Percentiles rank a stretch among this genome's conserved stretches.
phyloP scores from a whole-genome alignment of 176 grass and related monocot species.

The Musa schizocarpa region DNA sequence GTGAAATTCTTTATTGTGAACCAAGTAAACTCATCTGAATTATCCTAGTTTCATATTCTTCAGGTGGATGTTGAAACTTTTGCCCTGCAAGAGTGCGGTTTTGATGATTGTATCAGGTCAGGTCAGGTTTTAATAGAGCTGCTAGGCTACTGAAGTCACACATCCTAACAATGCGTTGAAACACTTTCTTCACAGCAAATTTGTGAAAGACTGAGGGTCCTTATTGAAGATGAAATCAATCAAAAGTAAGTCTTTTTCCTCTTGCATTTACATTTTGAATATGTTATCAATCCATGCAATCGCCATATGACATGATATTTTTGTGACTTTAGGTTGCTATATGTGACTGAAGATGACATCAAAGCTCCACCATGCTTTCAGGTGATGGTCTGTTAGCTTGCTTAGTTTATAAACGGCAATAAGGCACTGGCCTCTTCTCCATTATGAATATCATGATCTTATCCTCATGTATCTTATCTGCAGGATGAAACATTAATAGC shows the following conservation, averaged over 20 bases:
- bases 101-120: constrained; percentile 53
- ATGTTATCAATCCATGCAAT: not conserved
- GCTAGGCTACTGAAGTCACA: not conserved
- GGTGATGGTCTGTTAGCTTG: constrained; percentile 29
- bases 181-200: constrained; percentile 59
- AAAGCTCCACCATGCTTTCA: constrained; percentile 81
- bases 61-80: constrained; percentile 67
- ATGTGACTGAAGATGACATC: constrained; percentile 91
- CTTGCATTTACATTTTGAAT: not conserved
- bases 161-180: constrained; percentile 16
- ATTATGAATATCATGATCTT: not conserved
- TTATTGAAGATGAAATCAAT: constrained; percentile 74
- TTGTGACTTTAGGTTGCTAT: constrained; percentile 58
- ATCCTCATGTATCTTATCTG: constrained; percentile 9
- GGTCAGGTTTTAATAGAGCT: constrained; percentile 21
- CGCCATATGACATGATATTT: not conserved
- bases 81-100: constrained; percentile 47
- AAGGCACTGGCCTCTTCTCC: not conserved
- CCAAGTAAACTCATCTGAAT: not conserved
- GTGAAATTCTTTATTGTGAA: not conserved
- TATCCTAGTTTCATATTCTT: constrained; percentile 18
- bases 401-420: not conserved
- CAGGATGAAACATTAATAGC: constrained; percentile 80
- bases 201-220: constrained; percentile 42
- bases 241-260: constrained; percentile 37